Conservation (phyloP, 1,284 basidiomycete genomes). For the Ustilago sp. region DNA sequence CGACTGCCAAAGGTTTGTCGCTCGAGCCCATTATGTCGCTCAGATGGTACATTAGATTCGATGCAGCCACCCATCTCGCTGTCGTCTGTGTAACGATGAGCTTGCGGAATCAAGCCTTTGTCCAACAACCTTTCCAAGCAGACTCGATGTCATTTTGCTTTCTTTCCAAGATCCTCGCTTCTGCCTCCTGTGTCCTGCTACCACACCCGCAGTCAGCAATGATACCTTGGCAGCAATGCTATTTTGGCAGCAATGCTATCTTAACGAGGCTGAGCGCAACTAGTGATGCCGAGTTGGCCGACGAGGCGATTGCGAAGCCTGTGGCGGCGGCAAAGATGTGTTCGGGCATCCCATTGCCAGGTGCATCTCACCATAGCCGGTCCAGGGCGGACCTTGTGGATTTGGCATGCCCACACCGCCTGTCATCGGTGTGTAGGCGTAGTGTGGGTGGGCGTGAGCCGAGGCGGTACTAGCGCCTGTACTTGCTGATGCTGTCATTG, state of each 20-base stretch:
- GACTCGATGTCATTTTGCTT: slow-evolving; percentile 26
- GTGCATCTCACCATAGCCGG: slow-evolving; percentile 29
- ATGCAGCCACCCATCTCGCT: neutral
- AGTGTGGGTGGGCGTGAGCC: slow-evolving; percentile 3
- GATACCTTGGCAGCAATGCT: neutral
- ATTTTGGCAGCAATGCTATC: neutral
- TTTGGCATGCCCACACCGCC: slow-evolving; percentile 6
- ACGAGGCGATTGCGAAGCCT: slow-evolving; percentile 24
- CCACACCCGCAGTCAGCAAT: no score
- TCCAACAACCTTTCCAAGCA: slow-evolving; percentile 1
- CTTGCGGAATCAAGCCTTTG: neutral
- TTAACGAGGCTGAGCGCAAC: neutral
- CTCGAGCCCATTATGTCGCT: neutral
- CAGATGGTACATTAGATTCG: neutral
- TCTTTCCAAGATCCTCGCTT: slow-evolving; percentile 2
- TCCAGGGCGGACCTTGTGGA: neutral
- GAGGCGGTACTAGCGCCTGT: neutral
- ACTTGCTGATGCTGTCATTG: slow-evolving; percentile 15
- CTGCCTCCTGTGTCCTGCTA: neutral
- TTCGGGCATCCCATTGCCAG: slow-evolving; percentile 35
- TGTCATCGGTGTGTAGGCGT: slow-evolving; percentile 14
- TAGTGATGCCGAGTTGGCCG: slow-evolving; percentile 9
- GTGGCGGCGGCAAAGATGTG: neutral
- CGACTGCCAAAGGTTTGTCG: neutral
- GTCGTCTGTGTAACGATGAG: neutral